These are phyloP conservation scores for Desmodesmus armatus DNA, from an alignment of 139 green algal species.

Conservation along the genomic window DNA sequence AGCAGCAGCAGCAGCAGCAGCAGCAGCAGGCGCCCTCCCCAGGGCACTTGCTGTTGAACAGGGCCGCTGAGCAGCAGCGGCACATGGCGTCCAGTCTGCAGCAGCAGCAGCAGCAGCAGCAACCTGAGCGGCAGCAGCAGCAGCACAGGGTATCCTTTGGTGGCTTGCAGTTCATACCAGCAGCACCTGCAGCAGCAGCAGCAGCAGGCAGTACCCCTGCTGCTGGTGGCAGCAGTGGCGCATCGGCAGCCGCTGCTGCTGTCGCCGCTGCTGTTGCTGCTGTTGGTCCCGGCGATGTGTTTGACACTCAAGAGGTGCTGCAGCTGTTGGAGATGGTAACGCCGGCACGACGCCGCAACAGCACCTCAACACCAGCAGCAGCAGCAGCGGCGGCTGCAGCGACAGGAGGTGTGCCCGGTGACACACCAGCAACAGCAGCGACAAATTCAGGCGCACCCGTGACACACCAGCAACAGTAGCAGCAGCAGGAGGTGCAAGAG, in stretches of 20 bases:
- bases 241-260: not conserved
- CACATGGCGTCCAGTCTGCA: not conserved
- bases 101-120: not conserved
- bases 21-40: conserved; percentile 17
- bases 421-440: no score
- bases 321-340: not conserved
- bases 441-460: no score
- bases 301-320: not conserved
- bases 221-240: not conserved
- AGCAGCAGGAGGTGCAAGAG: no score
- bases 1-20: not conserved
- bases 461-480: no score
- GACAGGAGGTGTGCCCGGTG: no score
- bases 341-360: not conserved
- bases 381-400: no score
- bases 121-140: not conserved
- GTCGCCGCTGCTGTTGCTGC: not conserved
- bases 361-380: no score
- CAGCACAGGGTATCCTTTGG: not conserved
- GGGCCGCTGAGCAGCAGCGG: no score
- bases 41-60: no score
- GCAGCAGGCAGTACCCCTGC: not conserved
- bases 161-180: no score
- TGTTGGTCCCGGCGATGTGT: not conserved
- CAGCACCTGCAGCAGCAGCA: not conserved